These are phyloP conservation scores for Blastocystis sp. DNA, from an alignment of 352 stramenopile species.

Conservation along the genomic window DNA sequence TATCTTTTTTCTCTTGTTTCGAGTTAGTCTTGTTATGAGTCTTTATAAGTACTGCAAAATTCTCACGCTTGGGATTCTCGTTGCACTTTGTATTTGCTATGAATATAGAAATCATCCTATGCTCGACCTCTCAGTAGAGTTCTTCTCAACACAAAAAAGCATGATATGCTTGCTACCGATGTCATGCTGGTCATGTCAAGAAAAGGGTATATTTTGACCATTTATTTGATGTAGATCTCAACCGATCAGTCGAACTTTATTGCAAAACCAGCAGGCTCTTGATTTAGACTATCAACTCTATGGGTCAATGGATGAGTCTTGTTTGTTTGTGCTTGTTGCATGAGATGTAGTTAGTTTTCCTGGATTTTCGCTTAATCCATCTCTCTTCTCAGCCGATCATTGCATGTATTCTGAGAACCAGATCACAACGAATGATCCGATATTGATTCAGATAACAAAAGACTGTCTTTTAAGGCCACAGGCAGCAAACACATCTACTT, in stretches of 20 bases:
- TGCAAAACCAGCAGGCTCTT: not conserved
- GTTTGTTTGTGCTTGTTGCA: not conserved
- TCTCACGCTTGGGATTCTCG: constrained; percentile 16
- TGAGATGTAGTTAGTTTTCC: constrained; percentile 1
- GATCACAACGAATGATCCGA: not conserved
- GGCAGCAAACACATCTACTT: not conserved
- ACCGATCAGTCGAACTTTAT: not conserved
- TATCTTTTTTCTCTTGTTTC: not conserved
- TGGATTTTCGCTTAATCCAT: not conserved
- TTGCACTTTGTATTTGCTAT: not conserved
- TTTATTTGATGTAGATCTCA: not conserved
- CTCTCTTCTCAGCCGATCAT: not conserved
- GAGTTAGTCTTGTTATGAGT: not conserved
- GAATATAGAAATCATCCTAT: constrained; percentile 40
- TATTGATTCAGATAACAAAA: not conserved
- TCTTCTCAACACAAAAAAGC: constrained; percentile 8
- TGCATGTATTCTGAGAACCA: not conserved
- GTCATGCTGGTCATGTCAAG: not conserved
- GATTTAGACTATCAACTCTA: not conserved
- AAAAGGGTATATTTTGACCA: not conserved
- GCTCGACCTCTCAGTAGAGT: constrained; percentile 18
- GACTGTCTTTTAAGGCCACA: no score
- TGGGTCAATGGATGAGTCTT: not conserved
- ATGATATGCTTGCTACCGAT: not conserved
- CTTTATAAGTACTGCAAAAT: constrained; percentile 34